Conservation (phyloP, 1,284 basidiomycete species). For the Chalciporus sp. region DNA sequence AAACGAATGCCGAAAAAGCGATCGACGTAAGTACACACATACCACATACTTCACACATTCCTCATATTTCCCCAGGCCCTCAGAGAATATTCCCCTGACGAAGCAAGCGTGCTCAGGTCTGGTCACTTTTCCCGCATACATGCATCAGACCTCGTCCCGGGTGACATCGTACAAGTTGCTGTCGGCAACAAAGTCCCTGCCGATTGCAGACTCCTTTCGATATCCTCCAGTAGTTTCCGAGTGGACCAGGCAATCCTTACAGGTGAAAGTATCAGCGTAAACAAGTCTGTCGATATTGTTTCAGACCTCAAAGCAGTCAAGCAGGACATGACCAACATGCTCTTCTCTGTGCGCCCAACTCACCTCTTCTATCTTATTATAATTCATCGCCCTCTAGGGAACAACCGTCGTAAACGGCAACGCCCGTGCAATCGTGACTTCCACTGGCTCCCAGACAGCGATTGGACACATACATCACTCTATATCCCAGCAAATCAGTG, state of each 20-base stretch:
- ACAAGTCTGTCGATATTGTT: conserved; percentile 73
- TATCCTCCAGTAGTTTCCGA: conserved; percentile 89
- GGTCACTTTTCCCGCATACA: conserved; percentile 76
- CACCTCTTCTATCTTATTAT: not conserved
- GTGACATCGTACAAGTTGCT: conserved; percentile 86
- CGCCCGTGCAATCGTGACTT: conserved; percentile 82
- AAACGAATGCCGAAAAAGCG: conserved; percentile 91
- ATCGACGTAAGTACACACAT: conserved; percentile 75
- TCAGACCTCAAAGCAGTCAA: conserved; percentile 81
- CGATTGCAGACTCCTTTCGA: conserved; percentile 86
- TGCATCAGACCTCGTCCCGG: conserved; percentile 88
- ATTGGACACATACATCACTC: conserved; percentile 96
- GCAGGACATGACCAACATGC: conserved; percentile 94
- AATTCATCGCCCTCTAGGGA: conserved; percentile 53
- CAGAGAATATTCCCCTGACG: conserved; percentile 93
- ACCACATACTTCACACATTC: not conserved
- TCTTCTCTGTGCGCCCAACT: conserved; percentile 69
- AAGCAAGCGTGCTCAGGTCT: conserved; percentile 86
- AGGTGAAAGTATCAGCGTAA: conserved; percentile 87
- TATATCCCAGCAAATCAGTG: conserved; percentile 84
- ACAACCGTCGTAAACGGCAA: conserved; percentile 93
- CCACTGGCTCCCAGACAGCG: conserved; percentile 84
- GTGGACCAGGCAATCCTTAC: conserved; percentile 95
- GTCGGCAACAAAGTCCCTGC: conserved; percentile 96
- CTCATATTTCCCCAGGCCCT: conserved; percentile 63